Evolutionary conservation across 1,139 yeast species (phyloP).

Genomic region (Saccharomyces hybrid): DNA sequence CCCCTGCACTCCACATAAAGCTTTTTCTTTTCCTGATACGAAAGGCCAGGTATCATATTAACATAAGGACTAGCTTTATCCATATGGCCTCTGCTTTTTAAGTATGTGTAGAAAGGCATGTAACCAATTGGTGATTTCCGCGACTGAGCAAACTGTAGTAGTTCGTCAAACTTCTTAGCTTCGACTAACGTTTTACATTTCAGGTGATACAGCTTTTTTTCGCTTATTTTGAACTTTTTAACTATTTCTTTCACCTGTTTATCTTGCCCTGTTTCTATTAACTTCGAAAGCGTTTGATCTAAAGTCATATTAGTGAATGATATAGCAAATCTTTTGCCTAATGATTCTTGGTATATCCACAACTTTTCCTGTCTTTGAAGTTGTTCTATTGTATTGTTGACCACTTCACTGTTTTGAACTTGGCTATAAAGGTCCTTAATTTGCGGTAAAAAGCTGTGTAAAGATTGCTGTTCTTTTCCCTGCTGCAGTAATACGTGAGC

Average conservation of each 20-base stretch:
- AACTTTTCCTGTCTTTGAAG: conserved; percentile 47
- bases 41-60: conserved; percentile 18
- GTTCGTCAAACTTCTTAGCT: conserved; percentile 52
- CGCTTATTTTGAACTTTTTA: conserved; percentile 56
- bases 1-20: conserved; percentile 24
- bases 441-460: conserved; percentile 22
- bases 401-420: conserved; percentile 19
- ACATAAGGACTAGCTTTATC: conserved; percentile 28
- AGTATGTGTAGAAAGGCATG: conserved; percentile 43
- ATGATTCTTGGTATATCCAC: conserved; percentile 43
- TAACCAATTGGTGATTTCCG: conserved; percentile 70
- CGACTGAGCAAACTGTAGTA: conserved; percentile 41
- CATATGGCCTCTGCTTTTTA: conserved; percentile 16
- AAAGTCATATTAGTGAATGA: conserved; percentile 51
- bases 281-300: conserved; percentile 44
- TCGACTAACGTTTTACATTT: conserved; percentile 48
- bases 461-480: conserved; percentile 13
- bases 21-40: conserved; percentile 21
- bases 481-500: conserved; percentile 36
- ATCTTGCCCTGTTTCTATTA: conserved; percentile 53
- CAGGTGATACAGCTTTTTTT: conserved; percentile 56
- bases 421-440: conserved; percentile 26
- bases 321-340: conserved; percentile 47
- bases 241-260: conserved; percentile 49
- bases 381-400: conserved; percentile 27